Evolutionary conservation across 129 eudicot genomes (phyloP), one percentile per base, ranked within the genome.

Genomic region (Cynara cardunculus): DNA sequence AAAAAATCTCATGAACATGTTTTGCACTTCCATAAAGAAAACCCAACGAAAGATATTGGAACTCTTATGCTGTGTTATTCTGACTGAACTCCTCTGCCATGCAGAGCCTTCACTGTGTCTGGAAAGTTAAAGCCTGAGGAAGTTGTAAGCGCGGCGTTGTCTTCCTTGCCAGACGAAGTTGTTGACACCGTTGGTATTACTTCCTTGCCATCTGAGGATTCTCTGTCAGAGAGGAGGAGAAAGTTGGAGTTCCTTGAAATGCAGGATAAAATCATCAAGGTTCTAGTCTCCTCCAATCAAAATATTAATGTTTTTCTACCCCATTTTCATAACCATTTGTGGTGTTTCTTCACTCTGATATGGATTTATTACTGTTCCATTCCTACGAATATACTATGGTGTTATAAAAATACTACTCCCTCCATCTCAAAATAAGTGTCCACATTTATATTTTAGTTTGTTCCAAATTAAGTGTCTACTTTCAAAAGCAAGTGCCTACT

Each of bases 201-300:
- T 24, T 71, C 97, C 71, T 87, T 96, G 85, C 91, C 97, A 35
- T 93, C 99, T 41, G 98, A 93, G 85, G 99, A 96, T 91, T 83
- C 98, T 80, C 90, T 96, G 79, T 86, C 98, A 2, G 99, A 96
- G 85, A 93, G 96, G 82, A 87, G 87, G 83, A 93, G 99, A 74
- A 96, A 93, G 82, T 85, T 96, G 78, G 99, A 96, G 85, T 96
- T 86, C 91, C 91, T 96, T 41, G 98, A 92, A 83, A 96, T 92
- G 99, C 97, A 96, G 82, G 99, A 96, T 78, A 96, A 92, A 79
- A 87, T 96, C 83, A 96, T 96, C 88, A 92, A 96, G 99, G 99
- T 96, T 84, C 35, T 61, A 18, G 26, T 71, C 34, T 76, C 69
- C 28, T 27, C 37, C 35, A 16, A 59, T 19, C 24, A 22, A 41